Conservation (phyloP, 2,329 filamentous ascomycete species). For the Neobulgaria alba region DNA sequence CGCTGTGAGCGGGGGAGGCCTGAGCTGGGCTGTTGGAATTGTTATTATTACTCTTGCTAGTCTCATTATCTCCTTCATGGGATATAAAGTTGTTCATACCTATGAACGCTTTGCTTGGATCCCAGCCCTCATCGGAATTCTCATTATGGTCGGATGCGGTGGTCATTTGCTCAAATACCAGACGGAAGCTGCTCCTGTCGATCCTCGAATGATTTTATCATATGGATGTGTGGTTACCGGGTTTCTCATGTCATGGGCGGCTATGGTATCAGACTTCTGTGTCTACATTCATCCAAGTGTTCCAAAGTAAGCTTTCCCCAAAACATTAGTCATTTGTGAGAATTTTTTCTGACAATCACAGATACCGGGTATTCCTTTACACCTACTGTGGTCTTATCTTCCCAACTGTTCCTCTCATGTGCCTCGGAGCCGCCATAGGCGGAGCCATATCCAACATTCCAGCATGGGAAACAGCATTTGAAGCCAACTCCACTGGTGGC, state of each 20-base stretch:
- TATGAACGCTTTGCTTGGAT: constrained; percentile 52
- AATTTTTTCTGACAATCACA: neutral
- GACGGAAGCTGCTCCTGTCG: constrained; percentile 30
- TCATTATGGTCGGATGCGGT: constrained; percentile 46
- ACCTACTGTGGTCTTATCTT: constrained; percentile 46
- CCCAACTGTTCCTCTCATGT: constrained; percentile 52
- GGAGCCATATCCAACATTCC: constrained; percentile 47
- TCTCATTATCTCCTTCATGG: constrained; percentile 53
- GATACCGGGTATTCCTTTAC: constrained; percentile 39
- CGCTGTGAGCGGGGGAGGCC: constrained; percentile 39
- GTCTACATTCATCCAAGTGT: constrained; percentile 51
- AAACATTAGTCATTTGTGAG: neutral
- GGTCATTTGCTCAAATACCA: constrained; percentile 42
- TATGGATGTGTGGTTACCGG: constrained; percentile 55
- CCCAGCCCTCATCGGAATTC: constrained; percentile 44
- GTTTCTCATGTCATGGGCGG: constrained; percentile 55
- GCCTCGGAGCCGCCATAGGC: constrained; percentile 54
- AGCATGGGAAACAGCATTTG: constrained; percentile 45
- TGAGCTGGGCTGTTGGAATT: constrained; percentile 49
- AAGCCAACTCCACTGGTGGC: constrained; percentile 45
- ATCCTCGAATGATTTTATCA: constrained; percentile 40
- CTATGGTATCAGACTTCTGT: constrained; percentile 50
- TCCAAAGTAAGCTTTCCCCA: constrained; percentile 32
- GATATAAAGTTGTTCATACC: constrained; percentile 46
- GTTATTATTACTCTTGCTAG: constrained; percentile 49